These are phyloP conservation scores for Pholiota molesta DNA, from an alignment of 768 basidiomycete genomes.

Conservation along the genomic window DNA sequence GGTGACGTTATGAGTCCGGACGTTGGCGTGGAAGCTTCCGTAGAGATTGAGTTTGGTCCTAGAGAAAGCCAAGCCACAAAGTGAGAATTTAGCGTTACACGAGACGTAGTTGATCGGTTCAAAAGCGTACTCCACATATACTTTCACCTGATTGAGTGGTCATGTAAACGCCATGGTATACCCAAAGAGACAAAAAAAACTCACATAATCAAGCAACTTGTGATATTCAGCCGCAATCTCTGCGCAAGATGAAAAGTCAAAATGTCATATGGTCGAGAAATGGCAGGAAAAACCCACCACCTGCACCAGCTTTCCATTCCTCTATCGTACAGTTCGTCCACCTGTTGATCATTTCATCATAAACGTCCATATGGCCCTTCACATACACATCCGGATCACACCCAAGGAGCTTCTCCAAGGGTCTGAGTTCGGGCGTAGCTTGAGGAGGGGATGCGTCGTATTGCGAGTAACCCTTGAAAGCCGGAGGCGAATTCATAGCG, in stretches of 20 bases:
- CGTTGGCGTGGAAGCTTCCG: slow-evolving; percentile 40
- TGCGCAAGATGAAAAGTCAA: slow-evolving; percentile 19
- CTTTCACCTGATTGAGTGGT: slow-evolving; percentile 40
- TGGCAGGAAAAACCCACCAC: slow-evolving; percentile 36
- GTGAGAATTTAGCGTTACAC: background rate
- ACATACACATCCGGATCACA: slow-evolving; percentile 46
- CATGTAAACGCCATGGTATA: background rate
- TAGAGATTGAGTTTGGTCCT: slow-evolving; percentile 53
- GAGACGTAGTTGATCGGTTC: background rate
- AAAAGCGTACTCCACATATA: slow-evolving; percentile 41
- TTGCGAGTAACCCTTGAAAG: background rate
- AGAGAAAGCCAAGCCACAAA: slow-evolving; percentile 15
- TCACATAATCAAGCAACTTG: slow-evolving; percentile 52
- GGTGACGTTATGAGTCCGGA: slow-evolving; percentile 42
- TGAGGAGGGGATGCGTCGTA: slow-evolving; percentile 1
- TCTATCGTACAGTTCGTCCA: slow-evolving; percentile 55
- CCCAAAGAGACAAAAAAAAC: slow-evolving; percentile 22
- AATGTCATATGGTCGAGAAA: background rate
- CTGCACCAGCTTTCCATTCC: slow-evolving; percentile 58
- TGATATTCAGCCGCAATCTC: slow-evolving; percentile 45
- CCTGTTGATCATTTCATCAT: slow-evolving; percentile 44
- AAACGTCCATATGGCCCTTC: slow-evolving; percentile 42
- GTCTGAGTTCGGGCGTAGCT: slow-evolving; percentile 13
- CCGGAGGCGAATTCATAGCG: background rate
- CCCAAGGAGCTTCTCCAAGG: slow-evolving; percentile 43